phyloP scores from a whole-genome alignment of 2,329 filamentous ascomycete species.

The Zymoseptoria brevis region DNA sequence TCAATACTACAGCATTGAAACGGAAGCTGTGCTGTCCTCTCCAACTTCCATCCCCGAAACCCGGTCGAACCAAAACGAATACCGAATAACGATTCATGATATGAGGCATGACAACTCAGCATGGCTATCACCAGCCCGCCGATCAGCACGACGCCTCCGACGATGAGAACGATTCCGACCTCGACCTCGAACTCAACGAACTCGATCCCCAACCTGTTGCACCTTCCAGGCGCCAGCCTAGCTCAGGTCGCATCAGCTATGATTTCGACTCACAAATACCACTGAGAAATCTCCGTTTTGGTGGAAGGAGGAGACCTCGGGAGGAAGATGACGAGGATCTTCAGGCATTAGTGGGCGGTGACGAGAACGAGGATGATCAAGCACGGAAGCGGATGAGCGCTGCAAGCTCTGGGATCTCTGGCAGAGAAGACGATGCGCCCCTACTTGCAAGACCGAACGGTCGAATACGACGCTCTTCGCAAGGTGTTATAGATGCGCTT shows the following conservation, averaged over 20 bases:
- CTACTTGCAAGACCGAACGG: conserved; percentile 42
- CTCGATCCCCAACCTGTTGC: conserved; percentile 53
- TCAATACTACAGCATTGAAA: neutral
- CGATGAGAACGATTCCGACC: conserved; percentile 52
- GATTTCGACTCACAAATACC: conserved; percentile 55
- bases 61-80: neutral
- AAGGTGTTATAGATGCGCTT: conserved; percentile 8
- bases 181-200: conserved; percentile 70
- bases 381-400: conserved; percentile 10
- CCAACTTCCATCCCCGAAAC: no score
- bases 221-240: conserved; percentile 11
- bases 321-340: conserved; percentile 57
- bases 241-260: conserved; percentile 19
- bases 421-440: conserved; percentile 65
- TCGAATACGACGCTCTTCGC: conserved; percentile 8
- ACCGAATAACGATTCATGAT: conserved; percentile 3
- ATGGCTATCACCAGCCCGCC: conserved; percentile 45
- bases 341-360: conserved; percentile 50
- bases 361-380: conserved; percentile 41
- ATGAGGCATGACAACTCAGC: conserved; percentile 41
- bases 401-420: conserved; percentile 39
- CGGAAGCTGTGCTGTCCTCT: neutral
- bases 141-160: conserved; percentile 57
- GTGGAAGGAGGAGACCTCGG: conserved; percentile 34
- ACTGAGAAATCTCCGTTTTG: conserved; percentile 52